Base-by-base conservation (phyloP, 2,329 filamentous ascomycete genomes). In the Cytospora chrysosperma region DNA sequence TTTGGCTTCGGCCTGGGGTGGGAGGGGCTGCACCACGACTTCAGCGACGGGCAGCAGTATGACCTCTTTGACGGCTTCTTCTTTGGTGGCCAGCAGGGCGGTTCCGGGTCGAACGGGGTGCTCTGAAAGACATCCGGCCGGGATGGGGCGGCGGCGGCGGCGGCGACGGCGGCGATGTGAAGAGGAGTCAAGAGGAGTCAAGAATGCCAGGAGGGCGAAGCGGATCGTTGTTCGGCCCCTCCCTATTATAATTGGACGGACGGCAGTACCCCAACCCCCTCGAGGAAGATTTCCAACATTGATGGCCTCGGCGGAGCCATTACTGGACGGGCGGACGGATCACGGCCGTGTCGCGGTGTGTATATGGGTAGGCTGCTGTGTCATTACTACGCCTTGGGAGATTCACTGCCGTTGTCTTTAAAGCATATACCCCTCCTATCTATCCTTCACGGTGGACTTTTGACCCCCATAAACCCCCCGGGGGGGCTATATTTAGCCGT, bases 21-120 rank as follows among this genome's bases (percentile, higher is more conserved):
- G 83, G 81, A 86, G 65, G 79, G 81, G 15, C 78, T 87, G 71
- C 81, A 86, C 69, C 86, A 89, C 68, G 88, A 89, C 69, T 88
- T 82, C 64, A 80, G 80, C 63, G 83, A 87, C 54, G 80, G 80
- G 57, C 79, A 84, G 71, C 81, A 86, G 71, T 81, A 90, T 70
- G 85, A 90, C 64, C 82, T 88, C 0, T 91, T 92, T 74, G 88
- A 91, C 71, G 86, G 86, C 0, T 91, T 91, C 72, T 90, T 90
- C 77, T 90, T 90, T 72, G 87, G 88, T 1, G 83, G 82, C 0
- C 82, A 82, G 67, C 78, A 77, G 66, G 74, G 76, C 13, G 72
- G 73, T 7, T 70, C 70, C 32, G 73, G 72, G 15, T 70, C 68
- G 3, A 69, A 68, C 13, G 69, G 68, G 1, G 66, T 61, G 28